These are phyloP conservation scores for Lachnellula suecica DNA, from an alignment of 2,329 filamentous ascomycete genomes.

Conservation along the genomic window DNA sequence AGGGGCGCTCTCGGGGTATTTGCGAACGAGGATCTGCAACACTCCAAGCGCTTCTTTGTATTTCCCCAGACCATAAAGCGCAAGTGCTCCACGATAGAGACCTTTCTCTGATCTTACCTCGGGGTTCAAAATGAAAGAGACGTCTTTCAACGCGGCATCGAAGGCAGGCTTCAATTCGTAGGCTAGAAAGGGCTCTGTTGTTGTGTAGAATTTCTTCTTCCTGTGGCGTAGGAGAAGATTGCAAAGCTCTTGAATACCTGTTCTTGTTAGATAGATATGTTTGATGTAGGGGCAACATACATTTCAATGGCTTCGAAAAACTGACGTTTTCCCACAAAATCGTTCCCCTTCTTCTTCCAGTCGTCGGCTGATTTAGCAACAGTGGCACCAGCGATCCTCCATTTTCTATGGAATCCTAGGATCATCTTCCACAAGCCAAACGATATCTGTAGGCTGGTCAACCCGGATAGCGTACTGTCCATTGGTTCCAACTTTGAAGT, in stretches of 20 bases:
- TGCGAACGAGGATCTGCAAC: neutral
- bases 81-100: conserved; percentile 11
- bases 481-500: conserved; percentile 41
- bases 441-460: conserved; percentile 52
- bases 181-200: conserved; percentile 36
- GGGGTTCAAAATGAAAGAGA: conserved; percentile 26
- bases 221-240: conserved; percentile 29
- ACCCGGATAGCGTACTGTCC: conserved; percentile 46
- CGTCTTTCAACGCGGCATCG: conserved; percentile 29
- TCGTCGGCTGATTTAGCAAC: neutral
- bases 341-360: conserved; percentile 22
- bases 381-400: neutral
- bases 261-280: too few relatives aligned
- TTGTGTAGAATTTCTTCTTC: conserved; percentile 27
- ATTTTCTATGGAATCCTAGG: conserved; percentile 36
- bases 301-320: conserved; percentile 22
- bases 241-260: conserved; percentile 18
- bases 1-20: neutral
- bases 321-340: conserved; percentile 18
- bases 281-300: neutral
- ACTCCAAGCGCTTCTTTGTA: conserved; percentile 1
- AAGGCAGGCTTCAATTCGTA: conserved; percentile 34
- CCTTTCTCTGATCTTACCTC: conserved; percentile 22
- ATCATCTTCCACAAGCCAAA: conserved; percentile 37
- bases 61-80: conserved; percentile 7